These are phyloP conservation scores for Fusarium odoratissimum DNA, from an alignment of 2,329 filamentous ascomycete genomes.

Conservation along the genomic window DNA sequence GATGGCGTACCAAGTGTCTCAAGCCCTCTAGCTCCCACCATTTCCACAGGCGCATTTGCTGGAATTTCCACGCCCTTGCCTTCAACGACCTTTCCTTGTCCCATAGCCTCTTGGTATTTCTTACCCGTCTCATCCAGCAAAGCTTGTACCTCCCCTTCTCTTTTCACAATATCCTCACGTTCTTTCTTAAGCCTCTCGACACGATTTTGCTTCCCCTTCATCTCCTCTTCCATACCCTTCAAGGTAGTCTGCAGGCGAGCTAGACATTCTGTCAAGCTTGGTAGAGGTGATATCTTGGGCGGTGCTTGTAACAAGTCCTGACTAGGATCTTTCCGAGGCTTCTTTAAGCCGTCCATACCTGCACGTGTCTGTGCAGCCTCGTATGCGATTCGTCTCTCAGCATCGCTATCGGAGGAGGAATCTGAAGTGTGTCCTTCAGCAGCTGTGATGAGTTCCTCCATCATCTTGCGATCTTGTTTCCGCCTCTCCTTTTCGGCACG, in stretches of 20 bases:
- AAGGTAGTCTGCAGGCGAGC: constrained; percentile 72
- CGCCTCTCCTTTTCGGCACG: constrained; percentile 81
- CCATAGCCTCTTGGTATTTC: constrained; percentile 62
- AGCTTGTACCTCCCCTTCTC: constrained; percentile 83
- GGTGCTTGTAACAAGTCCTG: constrained; percentile 67
- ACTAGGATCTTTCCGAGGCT: constrained; percentile 52
- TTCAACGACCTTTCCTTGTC: constrained; percentile 42
- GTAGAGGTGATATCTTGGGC: constrained; percentile 81
- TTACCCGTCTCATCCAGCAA: constrained; percentile 84
- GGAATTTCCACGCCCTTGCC: constrained; percentile 36
- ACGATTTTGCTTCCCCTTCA: constrained; percentile 68
- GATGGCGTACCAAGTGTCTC: constrained; percentile 51
- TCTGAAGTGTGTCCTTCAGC: constrained; percentile 76
- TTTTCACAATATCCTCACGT: constrained; percentile 72
- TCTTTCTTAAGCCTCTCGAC: constrained; percentile 77
- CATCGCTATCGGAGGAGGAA: constrained; percentile 75
- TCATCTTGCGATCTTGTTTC: constrained; percentile 76
- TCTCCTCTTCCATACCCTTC: constrained; percentile 71
- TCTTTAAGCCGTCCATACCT: constrained; percentile 80
- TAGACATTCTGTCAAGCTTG: constrained; percentile 76
- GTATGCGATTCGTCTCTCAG: constrained; percentile 82
- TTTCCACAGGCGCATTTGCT: constrained; percentile 30
- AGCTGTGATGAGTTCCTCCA: constrained; percentile 83
- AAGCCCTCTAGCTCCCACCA: constrained; percentile 50
- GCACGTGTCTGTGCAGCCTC: constrained; percentile 87